phyloP scores from a whole-genome alignment of 495 filamentous ascomycete genomes.

The Friedmanniomyces endolithicus region DNA sequence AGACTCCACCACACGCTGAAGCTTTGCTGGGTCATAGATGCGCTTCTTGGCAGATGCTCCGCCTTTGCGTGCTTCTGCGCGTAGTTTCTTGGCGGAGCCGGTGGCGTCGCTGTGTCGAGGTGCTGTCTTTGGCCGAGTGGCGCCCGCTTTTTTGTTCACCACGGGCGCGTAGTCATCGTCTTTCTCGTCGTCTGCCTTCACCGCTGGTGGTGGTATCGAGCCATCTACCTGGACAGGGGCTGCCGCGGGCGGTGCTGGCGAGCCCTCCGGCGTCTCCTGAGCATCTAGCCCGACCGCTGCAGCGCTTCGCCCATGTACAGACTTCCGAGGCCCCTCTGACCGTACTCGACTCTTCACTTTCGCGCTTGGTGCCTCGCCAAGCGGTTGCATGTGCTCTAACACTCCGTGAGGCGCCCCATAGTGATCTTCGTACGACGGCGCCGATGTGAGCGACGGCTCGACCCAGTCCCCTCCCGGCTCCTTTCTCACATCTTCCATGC shows the following conservation, averaged over 20 bases:
- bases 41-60: background rate
- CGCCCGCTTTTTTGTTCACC: constrained; percentile 13
- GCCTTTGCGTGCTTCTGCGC: background rate
- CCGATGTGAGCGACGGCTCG: constrained; percentile 55
- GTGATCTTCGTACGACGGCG: constrained; percentile 57
- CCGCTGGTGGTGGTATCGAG: background rate
- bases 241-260: constrained; percentile 10
- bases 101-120: constrained; percentile 6
- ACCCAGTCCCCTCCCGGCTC: constrained; percentile 38
- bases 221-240: background rate
- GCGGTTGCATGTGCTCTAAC: constrained; percentile 55
- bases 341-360: constrained; percentile 34
- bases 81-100: background rate
- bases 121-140: background rate
- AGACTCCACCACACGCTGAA: constrained; percentile 21
- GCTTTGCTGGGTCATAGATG: constrained; percentile 7
- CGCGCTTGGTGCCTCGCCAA: constrained; percentile 49
- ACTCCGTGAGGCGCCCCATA: constrained; percentile 48
- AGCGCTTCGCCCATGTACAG: constrained; percentile 10
- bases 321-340: constrained; percentile 20
- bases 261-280: constrained; percentile 21
- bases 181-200: constrained; percentile 25
- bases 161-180: constrained; percentile 28
- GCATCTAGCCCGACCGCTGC: constrained; percentile 7
- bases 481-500: constrained; percentile 26